These are phyloP conservation scores for Lasiodiplodia citricola DNA, from an alignment of 2,329 filamentous ascomycete species.

Conservation along the genomic window DNA sequence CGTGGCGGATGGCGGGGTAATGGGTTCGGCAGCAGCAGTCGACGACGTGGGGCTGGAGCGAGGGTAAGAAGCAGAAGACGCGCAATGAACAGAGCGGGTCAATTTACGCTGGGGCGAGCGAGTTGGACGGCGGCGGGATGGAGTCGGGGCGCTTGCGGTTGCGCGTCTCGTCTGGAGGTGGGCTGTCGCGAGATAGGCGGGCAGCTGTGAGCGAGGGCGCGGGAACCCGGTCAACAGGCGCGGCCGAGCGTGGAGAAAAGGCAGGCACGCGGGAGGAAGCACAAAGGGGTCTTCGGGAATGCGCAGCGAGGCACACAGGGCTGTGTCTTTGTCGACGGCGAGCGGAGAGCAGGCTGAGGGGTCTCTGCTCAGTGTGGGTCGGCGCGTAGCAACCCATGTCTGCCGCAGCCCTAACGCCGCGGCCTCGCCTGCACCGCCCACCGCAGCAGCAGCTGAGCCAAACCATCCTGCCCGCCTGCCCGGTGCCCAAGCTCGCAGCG, in stretches of 20 bases:
- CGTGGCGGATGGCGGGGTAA: conserved; percentile 13
- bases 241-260: neutral
- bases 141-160: conserved; percentile 12
- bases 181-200: conserved; percentile 13
- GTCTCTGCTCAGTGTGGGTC: neutral
- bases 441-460: conserved; percentile 13
- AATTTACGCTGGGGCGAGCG: conserved; percentile 4
- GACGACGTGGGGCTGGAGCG: neutral
- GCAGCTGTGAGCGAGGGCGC: conserved; percentile 17
- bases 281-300: neutral
- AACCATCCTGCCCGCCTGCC: conserved; percentile 5
- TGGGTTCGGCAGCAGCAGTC: neutral
- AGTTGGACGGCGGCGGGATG: neutral
- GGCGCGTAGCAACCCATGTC: neutral
- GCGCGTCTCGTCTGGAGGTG: conserved; percentile 17
- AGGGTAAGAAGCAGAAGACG: neutral
- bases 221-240: conserved; percentile 16
- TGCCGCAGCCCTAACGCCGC: conserved; percentile 11
- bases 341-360: conserved; percentile 1
- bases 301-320: conserved; percentile 9
- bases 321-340: conserved; percentile 12
- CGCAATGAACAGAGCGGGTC: neutral
- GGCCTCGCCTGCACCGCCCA: neutral
- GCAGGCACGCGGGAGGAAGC: conserved; percentile 2
- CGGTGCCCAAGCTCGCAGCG: neutral